Percentiles rank a stretch among this genome's conserved stretches.
These are phyloP conservation scores for Gossypium longicalyx DNA, from an alignment of 345 rosid genomes.

Conservation along the genomic window DNA sequence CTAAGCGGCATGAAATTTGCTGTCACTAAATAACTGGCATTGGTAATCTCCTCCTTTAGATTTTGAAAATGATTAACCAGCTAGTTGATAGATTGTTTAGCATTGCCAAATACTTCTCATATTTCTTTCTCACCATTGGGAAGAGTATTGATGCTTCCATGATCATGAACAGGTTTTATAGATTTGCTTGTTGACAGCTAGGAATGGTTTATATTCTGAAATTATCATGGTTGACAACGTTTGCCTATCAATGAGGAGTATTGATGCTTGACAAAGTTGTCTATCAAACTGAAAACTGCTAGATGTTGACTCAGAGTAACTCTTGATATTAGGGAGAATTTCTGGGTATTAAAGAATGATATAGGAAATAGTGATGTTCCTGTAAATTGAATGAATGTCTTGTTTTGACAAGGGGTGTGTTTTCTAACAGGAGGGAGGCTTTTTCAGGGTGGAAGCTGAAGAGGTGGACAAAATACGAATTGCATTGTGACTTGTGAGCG, in stretches of 20 bases:
- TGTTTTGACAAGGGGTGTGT: neutral
- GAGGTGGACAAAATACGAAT: neutral
- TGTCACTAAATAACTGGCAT: slow-evolving; percentile 14
- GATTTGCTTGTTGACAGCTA: neutral
- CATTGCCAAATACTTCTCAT: neutral
- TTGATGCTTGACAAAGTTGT: neutral
- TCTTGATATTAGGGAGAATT: neutral
- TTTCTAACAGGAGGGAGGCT: slow-evolving; percentile 8
- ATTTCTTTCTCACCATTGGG: neutral
- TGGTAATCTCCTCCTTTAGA: neutral
- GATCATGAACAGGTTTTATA: neutral
- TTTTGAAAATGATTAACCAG: neutral
- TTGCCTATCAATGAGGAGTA: neutral
- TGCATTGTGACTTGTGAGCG: neutral
- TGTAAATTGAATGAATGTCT: neutral
- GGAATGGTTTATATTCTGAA: neutral
- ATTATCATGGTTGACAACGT: neutral
- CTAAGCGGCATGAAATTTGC: slow-evolving; percentile 8
- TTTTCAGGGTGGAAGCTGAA: slow-evolving; percentile 1
- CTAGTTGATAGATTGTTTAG: neutral
- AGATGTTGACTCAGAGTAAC: neutral
- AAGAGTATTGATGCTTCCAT: neutral
- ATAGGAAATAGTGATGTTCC: neutral
- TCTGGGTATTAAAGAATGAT: neutral
- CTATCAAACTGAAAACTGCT: neutral